These are phyloP conservation scores for Microthlaspi erraticum DNA, from an alignment of 345 rosid genomes.

Conservation along the genomic window DNA sequence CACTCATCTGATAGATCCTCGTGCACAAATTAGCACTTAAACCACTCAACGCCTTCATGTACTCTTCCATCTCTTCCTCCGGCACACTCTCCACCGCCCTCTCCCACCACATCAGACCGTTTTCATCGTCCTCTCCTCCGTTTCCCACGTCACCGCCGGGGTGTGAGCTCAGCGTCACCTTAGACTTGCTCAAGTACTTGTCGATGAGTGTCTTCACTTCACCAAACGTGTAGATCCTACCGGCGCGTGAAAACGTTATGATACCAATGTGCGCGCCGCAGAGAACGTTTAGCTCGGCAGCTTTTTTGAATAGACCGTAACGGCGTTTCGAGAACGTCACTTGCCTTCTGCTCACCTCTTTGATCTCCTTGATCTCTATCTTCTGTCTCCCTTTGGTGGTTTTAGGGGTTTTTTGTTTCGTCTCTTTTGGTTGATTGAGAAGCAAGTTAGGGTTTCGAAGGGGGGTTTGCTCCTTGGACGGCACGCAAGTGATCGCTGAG, in stretches of 20 bases:
- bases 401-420: conserved; percentile 27
- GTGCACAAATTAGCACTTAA: conserved; percentile 29
- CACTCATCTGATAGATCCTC: conserved; percentile 30
- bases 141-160: neutral
- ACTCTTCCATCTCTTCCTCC: conserved; percentile 41
- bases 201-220: conserved; percentile 38
- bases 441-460: conserved; percentile 27
- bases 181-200: conserved; percentile 24
- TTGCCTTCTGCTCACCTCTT: conserved; percentile 38
- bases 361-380: conserved; percentile 42
- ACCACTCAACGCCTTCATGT: conserved; percentile 25
- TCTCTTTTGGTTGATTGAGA: conserved; percentile 19
- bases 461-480: neutral
- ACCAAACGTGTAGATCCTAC: conserved; percentile 43
- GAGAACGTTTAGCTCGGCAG: conserved; percentile 44
- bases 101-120: conserved; percentile 44
- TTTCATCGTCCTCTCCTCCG: conserved; percentile 13
- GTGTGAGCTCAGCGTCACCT: conserved; percentile 29
- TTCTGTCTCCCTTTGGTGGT: conserved; percentile 42
- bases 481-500: conserved; percentile 25
- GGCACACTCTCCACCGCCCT: conserved; percentile 42
- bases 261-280: conserved; percentile 44
- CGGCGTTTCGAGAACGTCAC: conserved; percentile 49
- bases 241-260: conserved; percentile 39
- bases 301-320: conserved; percentile 40